Base-by-base conservation (phyloP, 225 moss, liverwort and hornwort genomes). In the Polytrichum commune region DNA sequence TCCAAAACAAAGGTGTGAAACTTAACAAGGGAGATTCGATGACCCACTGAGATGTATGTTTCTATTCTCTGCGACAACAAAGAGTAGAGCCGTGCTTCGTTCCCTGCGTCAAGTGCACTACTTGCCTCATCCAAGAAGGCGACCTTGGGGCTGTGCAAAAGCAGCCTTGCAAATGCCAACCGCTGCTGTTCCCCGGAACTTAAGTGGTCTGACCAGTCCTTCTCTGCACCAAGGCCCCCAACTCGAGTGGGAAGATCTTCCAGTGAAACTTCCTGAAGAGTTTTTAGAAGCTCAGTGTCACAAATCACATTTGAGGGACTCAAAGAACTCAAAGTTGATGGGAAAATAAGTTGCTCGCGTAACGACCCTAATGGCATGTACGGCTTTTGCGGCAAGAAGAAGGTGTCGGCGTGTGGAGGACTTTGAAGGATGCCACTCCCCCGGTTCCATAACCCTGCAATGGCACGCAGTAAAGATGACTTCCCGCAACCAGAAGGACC, bases 401-500 rank as follows among this genome's bases (percentile, higher is more conserved):
- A 92, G 19, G 91, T 84, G 8, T 93, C 92, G 18, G 84, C 69
- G 38, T 81, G 79, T n/a, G 80, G 79, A 16, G 96, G 96, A 19
- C 87, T 77, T 74, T 93, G 96, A 61, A 96, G 71, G 62, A 92
- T 72, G 30, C 96, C 96, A 70, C 92, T 92, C 23, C 96, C 96
- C 29, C 76, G 87, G 66, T 58, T 93, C 96, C 96, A 96, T 10
- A 96, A 73, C 29, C 96, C 96, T 54, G 96, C 93, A 33, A 96
- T 89, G 3, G 87, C 93, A 63, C 96, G 83, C 10, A 96, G 76
- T 35, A 96, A 74, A 29, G 96, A 90, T 7, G 93, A 92, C 66
- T 96, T 96, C 8, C 96, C 96, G 64, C 96, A 96, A 16, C 96
- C 96, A 0, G 96, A 96, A 22, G 96, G 96, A 4, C 96, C 96